Evolutionary conservation across 1,284 basidiomycete species (phyloP), one percentile per base, ranked within the genome.

Genomic region (Moesziomyces parantarcticus): DNA sequence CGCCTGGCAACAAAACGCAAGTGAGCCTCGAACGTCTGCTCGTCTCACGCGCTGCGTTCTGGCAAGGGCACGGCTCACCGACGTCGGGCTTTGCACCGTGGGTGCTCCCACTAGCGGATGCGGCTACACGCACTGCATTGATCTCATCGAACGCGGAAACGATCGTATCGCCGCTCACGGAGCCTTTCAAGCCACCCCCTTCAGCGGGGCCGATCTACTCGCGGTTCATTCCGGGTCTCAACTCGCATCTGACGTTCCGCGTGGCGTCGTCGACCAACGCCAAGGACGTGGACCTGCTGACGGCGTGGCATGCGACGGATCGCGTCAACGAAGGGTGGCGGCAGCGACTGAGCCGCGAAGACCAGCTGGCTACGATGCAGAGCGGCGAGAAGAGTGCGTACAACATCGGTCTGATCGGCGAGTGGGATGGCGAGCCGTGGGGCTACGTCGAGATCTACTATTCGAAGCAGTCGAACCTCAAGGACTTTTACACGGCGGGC

Each of bases 391-490:
- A 58, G 11, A 59, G 58, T 21, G 48, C 66, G 0, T 66, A 67
- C 48, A 43, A 44, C 13, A 54, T 75, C 23, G 80, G 78, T 3
- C 59, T 83, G 18, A 77, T 83, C 36, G 81, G 78, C 14, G 72
- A 78, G 25, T 83, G 78, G 78, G 77, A 80, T 18, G 79, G 76
- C 50, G 76, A 80, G 50, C 67, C 79, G 9, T 83, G 77, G 68
- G 81, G 81, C 14, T 83, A 80, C 32, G 64, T 83, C 46, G 81
- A 83, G 57, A 60, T 81, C 48, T 83, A 83, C 65, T 79, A 75
- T 50, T 58, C 61, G 13, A 74, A 71, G 44, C 69, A 78, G 13
- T 69, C 61, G 22, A 71, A 69, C 32, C 59, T 81, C 32, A 65
- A 64, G 14, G 63, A 55, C 25, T 79, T 67, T 26, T 79, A 72